Percentiles rank a stretch among this genome's conserved stretches.
Evolutionary conservation across 345 rosid species (phyloP).

Genomic region (Linum usitatissimum): DNA sequence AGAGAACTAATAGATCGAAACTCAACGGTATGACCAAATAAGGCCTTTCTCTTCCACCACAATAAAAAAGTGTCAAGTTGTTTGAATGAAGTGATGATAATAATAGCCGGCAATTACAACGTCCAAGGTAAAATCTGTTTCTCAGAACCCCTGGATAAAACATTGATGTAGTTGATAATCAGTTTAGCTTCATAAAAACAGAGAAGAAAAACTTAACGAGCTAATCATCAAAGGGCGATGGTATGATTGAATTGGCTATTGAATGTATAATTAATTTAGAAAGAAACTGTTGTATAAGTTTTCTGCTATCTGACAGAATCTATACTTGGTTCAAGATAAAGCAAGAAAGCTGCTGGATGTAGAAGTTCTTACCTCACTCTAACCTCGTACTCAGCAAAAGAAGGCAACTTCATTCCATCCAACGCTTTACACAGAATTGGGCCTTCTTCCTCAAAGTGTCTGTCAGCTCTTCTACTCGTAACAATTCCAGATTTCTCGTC

Average conservation of each 20-base stretch:
- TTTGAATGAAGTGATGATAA: background rate
- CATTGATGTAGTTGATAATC: background rate
- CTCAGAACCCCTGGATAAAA: background rate
- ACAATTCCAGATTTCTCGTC: constrained; percentile 83
- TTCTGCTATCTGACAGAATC: background rate
- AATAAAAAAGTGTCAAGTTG: background rate
- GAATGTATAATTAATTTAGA: background rate
- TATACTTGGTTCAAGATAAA: background rate
- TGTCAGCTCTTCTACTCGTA: constrained; percentile 80
- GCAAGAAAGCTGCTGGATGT: background rate
- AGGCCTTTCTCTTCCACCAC: background rate
- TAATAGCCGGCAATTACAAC: background rate
- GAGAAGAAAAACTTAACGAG: background rate
- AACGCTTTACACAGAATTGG: constrained; percentile 88
- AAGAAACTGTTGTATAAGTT: background rate
- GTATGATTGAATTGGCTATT: background rate
- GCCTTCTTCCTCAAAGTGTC: constrained; percentile 96
- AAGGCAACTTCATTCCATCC: constrained; percentile 80
- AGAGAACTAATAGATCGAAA: background rate
- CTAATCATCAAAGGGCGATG: background rate
- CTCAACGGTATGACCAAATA: background rate
- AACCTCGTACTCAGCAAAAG: constrained; percentile 84
- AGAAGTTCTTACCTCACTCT: constrained; percentile 59
- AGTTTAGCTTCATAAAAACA: background rate
- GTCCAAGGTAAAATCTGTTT: background rate